These are phyloP conservation scores for Hysterium pulicare DNA, from an alignment of 2,329 filamentous ascomycete genomes.

Conservation along the genomic window DNA sequence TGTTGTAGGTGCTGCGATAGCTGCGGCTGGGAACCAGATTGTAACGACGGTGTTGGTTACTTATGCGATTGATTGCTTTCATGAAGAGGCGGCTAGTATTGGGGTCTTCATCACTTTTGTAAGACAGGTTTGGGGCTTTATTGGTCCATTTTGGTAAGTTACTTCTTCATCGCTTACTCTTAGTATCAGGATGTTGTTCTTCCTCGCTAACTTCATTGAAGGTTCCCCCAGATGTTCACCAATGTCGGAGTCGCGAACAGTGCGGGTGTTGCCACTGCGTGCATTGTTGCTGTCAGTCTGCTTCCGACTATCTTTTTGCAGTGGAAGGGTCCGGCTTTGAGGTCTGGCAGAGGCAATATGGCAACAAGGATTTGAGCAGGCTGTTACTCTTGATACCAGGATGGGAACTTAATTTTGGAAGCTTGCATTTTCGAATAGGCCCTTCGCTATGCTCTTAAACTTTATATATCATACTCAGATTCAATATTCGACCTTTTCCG, in stretches of 20 bases:
- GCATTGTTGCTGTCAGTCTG: slow-evolving; percentile 25
- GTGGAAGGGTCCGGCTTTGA: slow-evolving; percentile 19
- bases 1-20: slow-evolving; percentile 50
- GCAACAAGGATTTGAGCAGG: not conserved
- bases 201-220: not conserved
- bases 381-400: no score
- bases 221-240: slow-evolving; percentile 38
- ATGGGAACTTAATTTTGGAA: no score
- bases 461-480: no score
- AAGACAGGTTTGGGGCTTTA: slow-evolving; percentile 46
- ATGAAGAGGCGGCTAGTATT: slow-evolving; percentile 50
- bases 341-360: slow-evolving; percentile 4
- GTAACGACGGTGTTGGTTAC: slow-evolving; percentile 60
- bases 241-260: slow-evolving; percentile 34
- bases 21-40: slow-evolving; percentile 57
- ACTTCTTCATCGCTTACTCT: not conserved
- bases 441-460: no score
- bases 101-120: slow-evolving; percentile 59
- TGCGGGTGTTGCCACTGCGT: slow-evolving; percentile 35
- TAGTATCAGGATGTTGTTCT: not conserved
- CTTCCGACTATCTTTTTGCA: slow-evolving; percentile 23
- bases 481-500: no score
- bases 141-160: slow-evolving; percentile 39
- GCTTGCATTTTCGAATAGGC: no score
- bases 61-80: slow-evolving; percentile 58